phyloP scores from a whole-genome alignment of 2,329 filamentous ascomycete genomes.

The Alternaria ventricosa region DNA sequence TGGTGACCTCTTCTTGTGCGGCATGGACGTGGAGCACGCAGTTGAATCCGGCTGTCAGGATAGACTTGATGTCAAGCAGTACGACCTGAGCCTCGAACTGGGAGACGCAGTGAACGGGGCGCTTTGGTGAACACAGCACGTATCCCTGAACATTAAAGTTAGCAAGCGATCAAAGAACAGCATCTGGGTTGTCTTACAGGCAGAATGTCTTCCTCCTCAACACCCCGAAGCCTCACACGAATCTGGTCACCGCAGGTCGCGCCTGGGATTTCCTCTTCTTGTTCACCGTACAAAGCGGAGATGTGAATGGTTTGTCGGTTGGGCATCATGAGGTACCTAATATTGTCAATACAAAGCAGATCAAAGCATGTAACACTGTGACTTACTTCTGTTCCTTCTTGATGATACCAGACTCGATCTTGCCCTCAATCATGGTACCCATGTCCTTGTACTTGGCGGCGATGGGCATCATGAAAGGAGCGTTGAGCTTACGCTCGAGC shows the following conservation, averaged over 20 bases:
- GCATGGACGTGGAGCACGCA: constrained; percentile 97
- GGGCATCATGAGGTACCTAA: constrained; percentile 93
- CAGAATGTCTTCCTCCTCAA: constrained; percentile 96
- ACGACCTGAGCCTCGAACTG: constrained; percentile 96
- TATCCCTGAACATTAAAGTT: constrained; percentile 60
- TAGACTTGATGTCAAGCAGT: constrained; percentile 92
- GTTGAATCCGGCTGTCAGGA: constrained; percentile 93
- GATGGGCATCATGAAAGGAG: constrained; percentile 99
- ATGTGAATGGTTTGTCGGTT: constrained; percentile 84
- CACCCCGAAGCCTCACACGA: constrained; percentile 86
- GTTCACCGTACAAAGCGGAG: constrained; percentile 89
- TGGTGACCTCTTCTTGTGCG: constrained; percentile 96
- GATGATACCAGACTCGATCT: constrained; percentile 77
- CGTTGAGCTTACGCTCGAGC: constrained; percentile 93
- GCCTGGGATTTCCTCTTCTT: constrained; percentile 84
- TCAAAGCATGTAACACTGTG: not conserved
- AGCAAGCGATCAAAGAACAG: not conserved
- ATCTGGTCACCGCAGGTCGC: constrained; percentile 95
- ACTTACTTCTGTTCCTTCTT: constrained; percentile 16
- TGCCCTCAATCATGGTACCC: constrained; percentile 96
- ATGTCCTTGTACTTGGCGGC: constrained; percentile 96
- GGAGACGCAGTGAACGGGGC: constrained; percentile 87
- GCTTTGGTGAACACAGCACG: constrained; percentile 92
- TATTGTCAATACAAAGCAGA: constrained; percentile 51
- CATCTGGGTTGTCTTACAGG: constrained; percentile 58